A percentile compares a stretch with the other conserved stretches of the same genome.
phyloP scores from a whole-genome alignment of 108 stramenopile genomes.

The Epipyxis sp. region DNA sequence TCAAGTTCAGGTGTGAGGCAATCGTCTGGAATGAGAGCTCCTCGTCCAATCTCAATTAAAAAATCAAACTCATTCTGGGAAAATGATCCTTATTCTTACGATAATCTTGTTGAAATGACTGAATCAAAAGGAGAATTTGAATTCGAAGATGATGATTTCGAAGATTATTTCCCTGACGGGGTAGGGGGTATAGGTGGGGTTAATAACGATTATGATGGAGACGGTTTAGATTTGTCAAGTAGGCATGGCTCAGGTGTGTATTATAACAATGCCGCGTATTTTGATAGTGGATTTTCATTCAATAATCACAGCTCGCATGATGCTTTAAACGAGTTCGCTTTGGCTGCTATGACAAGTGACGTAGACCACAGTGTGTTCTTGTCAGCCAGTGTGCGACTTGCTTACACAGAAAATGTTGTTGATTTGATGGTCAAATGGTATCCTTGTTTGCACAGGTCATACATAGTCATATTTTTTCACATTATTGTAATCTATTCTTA shows the following conservation, averaged over 20 bases:
- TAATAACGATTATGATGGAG: not conserved
- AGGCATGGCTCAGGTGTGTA: not conserved
- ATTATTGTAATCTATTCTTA: too few relatives aligned
- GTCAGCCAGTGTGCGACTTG: not conserved
- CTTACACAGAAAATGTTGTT: not conserved
- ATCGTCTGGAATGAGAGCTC: too few relatives aligned
- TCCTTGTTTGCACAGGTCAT: constrained; percentile 16
- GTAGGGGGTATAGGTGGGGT: not conserved
- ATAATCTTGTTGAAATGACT: not conserved
- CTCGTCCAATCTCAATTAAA: too few relatives aligned
- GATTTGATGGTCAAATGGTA: not conserved
- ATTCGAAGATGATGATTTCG: too few relatives aligned
- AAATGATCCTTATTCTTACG: not conserved
- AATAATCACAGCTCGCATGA: not conserved
- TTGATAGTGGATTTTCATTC: not conserved
- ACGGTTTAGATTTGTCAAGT: not conserved
- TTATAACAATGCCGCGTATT: not conserved
- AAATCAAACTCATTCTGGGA: too few relatives aligned
- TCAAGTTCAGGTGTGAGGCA: not conserved
- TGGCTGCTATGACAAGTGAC: not conserved
- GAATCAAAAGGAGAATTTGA: too few relatives aligned
- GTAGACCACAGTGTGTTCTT: constrained; percentile 15
- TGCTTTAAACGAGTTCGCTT: not conserved
- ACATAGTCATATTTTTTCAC: too few relatives aligned
- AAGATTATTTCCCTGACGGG: not conserved